Evolutionary conservation across 2,329 filamentous ascomycete species (phyloP).

Genomic region (Hymenoscyphus fructigenus): DNA sequence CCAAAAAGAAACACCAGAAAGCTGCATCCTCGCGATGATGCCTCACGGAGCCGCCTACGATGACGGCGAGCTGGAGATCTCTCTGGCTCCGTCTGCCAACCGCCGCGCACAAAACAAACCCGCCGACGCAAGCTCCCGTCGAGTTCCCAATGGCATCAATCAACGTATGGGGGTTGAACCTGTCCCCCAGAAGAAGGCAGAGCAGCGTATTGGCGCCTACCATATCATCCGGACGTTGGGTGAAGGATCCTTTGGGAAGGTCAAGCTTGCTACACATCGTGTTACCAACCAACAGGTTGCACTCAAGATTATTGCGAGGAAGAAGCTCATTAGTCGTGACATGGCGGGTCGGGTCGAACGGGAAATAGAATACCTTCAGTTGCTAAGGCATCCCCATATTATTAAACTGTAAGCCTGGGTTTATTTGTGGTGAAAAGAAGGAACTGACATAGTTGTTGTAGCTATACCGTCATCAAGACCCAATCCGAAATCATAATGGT

Average conservation of each 20-base stretch:
- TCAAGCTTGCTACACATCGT: conserved; percentile 92
- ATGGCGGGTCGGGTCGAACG: conserved; percentile 98
- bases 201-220: conserved; percentile 89
- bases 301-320: conserved; percentile 94
- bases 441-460: conserved; percentile 41
- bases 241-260: conserved; percentile 97
- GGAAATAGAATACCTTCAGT: conserved; percentile 96
- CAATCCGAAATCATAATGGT: conserved; percentile 97
- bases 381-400: conserved; percentile 94
- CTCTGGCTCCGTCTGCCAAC: conserved; percentile 64
- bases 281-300: conserved; percentile 94
- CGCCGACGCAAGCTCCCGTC: conserved; percentile 33
- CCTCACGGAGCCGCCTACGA: conserved; percentile 54
- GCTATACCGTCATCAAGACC: conserved; percentile 96
- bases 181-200: conserved; percentile 52
- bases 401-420: conserved; percentile 83
- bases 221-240: conserved; percentile 86
- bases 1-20: conserved; percentile 14
- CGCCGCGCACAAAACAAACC: conserved; percentile 48
- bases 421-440: background rate
- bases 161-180: conserved; percentile 24
- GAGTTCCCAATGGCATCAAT: conserved; percentile 26
- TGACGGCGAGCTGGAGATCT: conserved; percentile 81
- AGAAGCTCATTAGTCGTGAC: conserved; percentile 93
- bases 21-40: conserved; percentile 23